A percentile compares a stretch with the other conserved stretches of the same genome.
These are phyloP conservation scores for Thermothelomyces thermophilus DNA, from an alignment of 2,329 filamentous ascomycete species.

Conservation along the genomic window DNA sequence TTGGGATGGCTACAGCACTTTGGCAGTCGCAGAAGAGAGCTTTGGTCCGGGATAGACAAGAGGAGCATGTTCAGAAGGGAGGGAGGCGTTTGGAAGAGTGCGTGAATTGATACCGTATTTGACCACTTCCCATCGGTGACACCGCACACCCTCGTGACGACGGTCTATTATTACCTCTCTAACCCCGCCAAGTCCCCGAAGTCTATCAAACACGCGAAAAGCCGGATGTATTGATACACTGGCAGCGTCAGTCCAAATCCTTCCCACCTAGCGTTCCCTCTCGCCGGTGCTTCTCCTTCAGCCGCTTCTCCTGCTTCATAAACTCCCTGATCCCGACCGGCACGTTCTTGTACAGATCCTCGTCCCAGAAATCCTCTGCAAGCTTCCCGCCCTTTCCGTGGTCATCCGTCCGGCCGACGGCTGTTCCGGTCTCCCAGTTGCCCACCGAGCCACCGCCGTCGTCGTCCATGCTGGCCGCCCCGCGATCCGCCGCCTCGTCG, in stretches of 20 bases:
- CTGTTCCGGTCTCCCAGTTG: slow-evolving; percentile 48
- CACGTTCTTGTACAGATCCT: slow-evolving; percentile 69
- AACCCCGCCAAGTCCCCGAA: background rate
- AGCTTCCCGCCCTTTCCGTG: slow-evolving; percentile 32
- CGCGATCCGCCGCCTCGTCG: slow-evolving; percentile 31
- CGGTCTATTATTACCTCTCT: slow-evolving; percentile 7
- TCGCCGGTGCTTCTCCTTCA: slow-evolving; percentile 66
- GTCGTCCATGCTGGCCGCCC: slow-evolving; percentile 63
- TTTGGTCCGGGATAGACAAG: background rate
- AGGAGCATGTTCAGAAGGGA: background rate
- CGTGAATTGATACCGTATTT: background rate
- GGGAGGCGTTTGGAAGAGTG: background rate
- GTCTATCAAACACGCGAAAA: slow-evolving; percentile 6
- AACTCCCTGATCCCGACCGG: slow-evolving; percentile 94
- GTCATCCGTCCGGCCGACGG: background rate
- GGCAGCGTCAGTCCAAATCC: slow-evolving; percentile 25
- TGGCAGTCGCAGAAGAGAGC: background rate
- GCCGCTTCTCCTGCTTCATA: slow-evolving; percentile 90
- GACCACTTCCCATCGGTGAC: background rate
- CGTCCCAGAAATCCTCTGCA: slow-evolving; percentile 50
- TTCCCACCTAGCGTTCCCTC: slow-evolving; percentile 46
- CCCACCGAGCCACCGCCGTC: slow-evolving; percentile 70
- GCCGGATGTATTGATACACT: background rate
- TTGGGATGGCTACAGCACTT: background rate
- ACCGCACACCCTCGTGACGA: background rate